phyloP scores from a whole-genome alignment of 2,329 filamentous ascomycete genomes.

The Neofusicoccum kwambonambiense region DNA sequence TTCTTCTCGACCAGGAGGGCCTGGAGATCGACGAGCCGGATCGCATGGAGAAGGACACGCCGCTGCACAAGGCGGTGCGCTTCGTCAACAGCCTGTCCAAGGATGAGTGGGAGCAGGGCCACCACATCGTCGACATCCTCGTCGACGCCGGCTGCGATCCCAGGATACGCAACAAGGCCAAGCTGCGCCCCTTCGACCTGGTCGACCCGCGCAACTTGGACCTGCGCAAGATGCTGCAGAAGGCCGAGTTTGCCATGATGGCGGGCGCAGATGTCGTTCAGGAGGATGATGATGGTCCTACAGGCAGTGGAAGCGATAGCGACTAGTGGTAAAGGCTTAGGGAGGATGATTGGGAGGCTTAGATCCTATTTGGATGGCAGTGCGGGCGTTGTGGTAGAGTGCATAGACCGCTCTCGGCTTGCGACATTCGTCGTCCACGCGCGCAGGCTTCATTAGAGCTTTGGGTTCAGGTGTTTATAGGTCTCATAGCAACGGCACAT shows the following conservation, averaged over 20 bases:
- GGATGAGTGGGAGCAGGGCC: constrained; percentile 62
- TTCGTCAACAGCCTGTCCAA: constrained; percentile 69
- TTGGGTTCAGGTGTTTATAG: constrained; percentile 5
- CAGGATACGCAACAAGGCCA: constrained; percentile 67
- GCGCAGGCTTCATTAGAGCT: background rate
- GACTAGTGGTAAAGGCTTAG: constrained; percentile 27
- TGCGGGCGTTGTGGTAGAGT: constrained; percentile 9
- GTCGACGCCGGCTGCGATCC: constrained; percentile 73
- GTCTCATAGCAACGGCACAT: constrained; percentile 8
- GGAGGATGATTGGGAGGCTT: background rate
- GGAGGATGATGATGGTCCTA: constrained; percentile 46
- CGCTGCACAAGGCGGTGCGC: constrained; percentile 74
- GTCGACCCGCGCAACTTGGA: constrained; percentile 68
- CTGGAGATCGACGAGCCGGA: constrained; percentile 81
- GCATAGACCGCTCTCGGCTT: constrained; percentile 3
- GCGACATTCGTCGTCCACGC: background rate
- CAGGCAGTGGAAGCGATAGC: constrained; percentile 50
- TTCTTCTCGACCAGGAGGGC: constrained; percentile 77
- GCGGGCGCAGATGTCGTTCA: constrained; percentile 49
- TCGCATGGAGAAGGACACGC: constrained; percentile 71
- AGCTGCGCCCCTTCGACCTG: constrained; percentile 69
- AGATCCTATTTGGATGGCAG: constrained; percentile 7
- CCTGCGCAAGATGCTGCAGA: constrained; percentile 63
- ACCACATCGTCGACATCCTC: constrained; percentile 72
- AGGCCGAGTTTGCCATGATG: constrained; percentile 65